Percentiles rank a stretch among this genome's conserved stretches.
These are phyloP conservation scores for Suhomyces xylopsoci DNA, from an alignment of 805 yeast genomes.

Conservation along the genomic window DNA sequence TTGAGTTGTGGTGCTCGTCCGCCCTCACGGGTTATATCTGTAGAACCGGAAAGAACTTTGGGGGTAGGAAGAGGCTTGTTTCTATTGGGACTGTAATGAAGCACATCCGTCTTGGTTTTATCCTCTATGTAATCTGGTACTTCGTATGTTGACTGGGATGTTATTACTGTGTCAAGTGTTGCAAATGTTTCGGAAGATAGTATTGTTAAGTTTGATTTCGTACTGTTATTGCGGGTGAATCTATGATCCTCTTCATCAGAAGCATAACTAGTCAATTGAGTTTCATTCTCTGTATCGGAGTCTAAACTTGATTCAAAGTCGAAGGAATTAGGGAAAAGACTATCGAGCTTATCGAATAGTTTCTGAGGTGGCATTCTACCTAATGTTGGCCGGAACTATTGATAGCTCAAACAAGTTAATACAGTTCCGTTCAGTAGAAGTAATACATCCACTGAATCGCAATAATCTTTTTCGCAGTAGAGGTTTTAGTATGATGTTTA, in stretches of 20 bases:
- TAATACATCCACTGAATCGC: not conserved
- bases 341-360: slow-evolving; percentile 1
- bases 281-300: not conserved
- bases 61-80: not conserved
- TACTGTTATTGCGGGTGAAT: slow-evolving; percentile 10
- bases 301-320: slow-evolving; percentile 4
- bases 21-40: not conserved
- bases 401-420: not conserved
- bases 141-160: slow-evolving; percentile 4
- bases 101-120: not conserved
- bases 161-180: slow-evolving; percentile 7
- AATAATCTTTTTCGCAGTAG: not conserved
- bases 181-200: slow-evolving; percentile 4
- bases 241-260: not conserved
- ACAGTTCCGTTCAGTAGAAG: not conserved
- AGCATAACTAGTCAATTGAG: not conserved
- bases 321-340: not conserved
- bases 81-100: not conserved
- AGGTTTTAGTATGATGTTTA: not conserved
- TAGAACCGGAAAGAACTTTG: not conserved
- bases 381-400: not conserved
- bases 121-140: not conserved
- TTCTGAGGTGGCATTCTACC: slow-evolving; percentile 3
- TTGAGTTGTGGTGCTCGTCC: not conserved
- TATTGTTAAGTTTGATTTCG: slow-evolving; percentile 10